phyloP scores from a whole-genome alignment of 169 alveolate genomes.

The Eimeria maxima region DNA sequence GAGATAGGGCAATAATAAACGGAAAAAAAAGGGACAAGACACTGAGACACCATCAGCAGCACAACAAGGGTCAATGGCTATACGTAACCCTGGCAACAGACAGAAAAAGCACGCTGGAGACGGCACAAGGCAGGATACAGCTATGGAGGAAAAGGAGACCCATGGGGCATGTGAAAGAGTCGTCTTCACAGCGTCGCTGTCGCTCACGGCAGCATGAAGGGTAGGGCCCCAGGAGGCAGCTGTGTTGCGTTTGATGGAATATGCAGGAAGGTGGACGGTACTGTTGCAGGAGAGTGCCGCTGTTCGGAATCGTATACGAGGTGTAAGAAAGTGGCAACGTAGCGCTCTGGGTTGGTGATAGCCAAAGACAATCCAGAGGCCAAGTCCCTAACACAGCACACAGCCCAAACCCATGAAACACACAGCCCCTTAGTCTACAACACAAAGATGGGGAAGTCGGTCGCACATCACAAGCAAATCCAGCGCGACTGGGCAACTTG shows the following conservation, averaged over 20 bases:
- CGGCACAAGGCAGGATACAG: background rate
- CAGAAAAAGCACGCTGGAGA: too few relatives aligned
- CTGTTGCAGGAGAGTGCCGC: background rate
- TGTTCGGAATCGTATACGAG: background rate
- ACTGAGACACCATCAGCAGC: too few relatives aligned
- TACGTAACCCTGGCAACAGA: too few relatives aligned
- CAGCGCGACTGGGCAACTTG: too few relatives aligned
- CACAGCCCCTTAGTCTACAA: too few relatives aligned
- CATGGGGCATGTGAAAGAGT: too few relatives aligned
- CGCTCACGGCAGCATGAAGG: background rate
- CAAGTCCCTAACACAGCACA: background rate
- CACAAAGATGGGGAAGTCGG: too few relatives aligned
- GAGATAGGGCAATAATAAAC: too few relatives aligned
- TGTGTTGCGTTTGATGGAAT: background rate
- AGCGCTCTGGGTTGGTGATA: background rate
- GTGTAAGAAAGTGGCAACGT: background rate
- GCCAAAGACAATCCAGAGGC: background rate
- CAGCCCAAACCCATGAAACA: background rate
- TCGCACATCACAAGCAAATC: too few relatives aligned
- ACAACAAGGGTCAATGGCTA: too few relatives aligned
- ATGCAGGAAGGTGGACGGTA: background rate
- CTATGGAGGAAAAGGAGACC: background rate
- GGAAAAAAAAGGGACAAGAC: too few relatives aligned
- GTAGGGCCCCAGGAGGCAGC: constrained; percentile 13
- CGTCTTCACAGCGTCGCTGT: background rate